Base-by-base conservation (phyloP, 164 flowering plant species). In the Malania oleifera region DNA sequence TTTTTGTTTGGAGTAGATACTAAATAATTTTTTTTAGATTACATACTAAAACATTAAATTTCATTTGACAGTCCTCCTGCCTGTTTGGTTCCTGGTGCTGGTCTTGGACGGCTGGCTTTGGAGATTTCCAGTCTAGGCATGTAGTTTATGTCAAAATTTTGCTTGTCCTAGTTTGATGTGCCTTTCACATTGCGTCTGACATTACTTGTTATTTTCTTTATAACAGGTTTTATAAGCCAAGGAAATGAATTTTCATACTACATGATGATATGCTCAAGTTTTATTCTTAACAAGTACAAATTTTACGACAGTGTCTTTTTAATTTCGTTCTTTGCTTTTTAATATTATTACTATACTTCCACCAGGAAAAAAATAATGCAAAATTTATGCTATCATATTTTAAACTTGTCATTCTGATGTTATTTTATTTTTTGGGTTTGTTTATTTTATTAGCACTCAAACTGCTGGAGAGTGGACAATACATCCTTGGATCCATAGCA, bases 251-350 rank as follows among this genome's bases (percentile, higher is more conserved):
- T 93, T 81, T 93, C 98, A 5, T 93, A 93, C 73, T 93, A 90
- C 83, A 93, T 90, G 98, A 87, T 93, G 99, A 93, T 93, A 60
- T 93, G 97, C 81, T 93, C 99, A 54, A 93, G 84, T 72, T 93
- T 86, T 75, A 93, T 93, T 72, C 89, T 90, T 39, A 93, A 93
- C 73, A 70, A 83, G 99, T 90, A 82, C 80, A 96, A 58, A 48
- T 22, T 24, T 55, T 41, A 8, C 23, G 18, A 20, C 14, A 23
- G 52, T 61, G 28, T 52, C 31, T 25, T 27, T 28, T 25, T 20
- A 6, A 28, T 35, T 20, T 24, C 25, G 45, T 35, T 5, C 22
- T 15, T 23, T 60, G 8, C 8, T 45, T 45, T 45, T 45, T n/a
- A n/a, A n/a, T n/a, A n/a, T n/a, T n/a, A n/a, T n/a, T n/a, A n/a